Evolutionary conservation across 106 monocot species (phyloP).

Genomic region (Dendrobium officinale): DNA sequence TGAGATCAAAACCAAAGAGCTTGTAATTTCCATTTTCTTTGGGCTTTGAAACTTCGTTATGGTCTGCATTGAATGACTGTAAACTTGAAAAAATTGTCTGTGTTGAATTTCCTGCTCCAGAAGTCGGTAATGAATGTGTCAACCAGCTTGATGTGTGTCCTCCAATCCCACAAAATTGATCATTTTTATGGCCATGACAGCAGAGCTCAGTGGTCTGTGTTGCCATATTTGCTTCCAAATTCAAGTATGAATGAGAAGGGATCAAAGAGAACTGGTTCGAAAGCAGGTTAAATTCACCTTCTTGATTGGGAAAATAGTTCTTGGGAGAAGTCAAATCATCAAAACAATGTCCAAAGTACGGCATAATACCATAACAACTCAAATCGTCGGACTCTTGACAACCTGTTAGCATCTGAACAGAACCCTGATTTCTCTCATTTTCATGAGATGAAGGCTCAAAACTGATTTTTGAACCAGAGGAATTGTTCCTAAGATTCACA

Average conservation of each 20-base stretch:
- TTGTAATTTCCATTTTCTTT: slow-evolving; percentile 46
- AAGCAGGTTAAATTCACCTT: slow-evolving; percentile 7
- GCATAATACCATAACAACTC: background rate
- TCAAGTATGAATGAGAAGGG: slow-evolving; percentile 4
- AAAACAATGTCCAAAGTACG: background rate
- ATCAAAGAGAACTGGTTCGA: background rate
- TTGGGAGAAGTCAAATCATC: background rate
- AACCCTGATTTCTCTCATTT: background rate
- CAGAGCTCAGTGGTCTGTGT: background rate
- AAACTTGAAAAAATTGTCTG: background rate
- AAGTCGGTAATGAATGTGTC: slow-evolving; percentile 11
- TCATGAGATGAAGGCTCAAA: slow-evolving; percentile 1
- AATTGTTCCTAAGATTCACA: background rate
- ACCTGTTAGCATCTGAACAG: background rate
- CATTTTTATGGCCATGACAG: slow-evolving; percentile 2
- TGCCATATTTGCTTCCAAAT: background rate
- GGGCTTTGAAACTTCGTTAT: slow-evolving; percentile 17
- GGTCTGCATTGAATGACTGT: slow-evolving; percentile 22
- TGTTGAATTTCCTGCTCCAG: slow-evolving; percentile 13
- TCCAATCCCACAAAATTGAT: slow-evolving; percentile 17
- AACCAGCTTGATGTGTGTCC: slow-evolving; percentile 27
- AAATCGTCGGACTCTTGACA: background rate
- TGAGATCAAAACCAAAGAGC: slow-evolving; percentile 79
- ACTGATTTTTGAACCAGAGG: background rate
- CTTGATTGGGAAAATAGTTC: background rate